Evolutionary conservation across 2,329 filamentous ascomycete species (phyloP).

Genomic region (Akanthomyces lecanii): DNA sequence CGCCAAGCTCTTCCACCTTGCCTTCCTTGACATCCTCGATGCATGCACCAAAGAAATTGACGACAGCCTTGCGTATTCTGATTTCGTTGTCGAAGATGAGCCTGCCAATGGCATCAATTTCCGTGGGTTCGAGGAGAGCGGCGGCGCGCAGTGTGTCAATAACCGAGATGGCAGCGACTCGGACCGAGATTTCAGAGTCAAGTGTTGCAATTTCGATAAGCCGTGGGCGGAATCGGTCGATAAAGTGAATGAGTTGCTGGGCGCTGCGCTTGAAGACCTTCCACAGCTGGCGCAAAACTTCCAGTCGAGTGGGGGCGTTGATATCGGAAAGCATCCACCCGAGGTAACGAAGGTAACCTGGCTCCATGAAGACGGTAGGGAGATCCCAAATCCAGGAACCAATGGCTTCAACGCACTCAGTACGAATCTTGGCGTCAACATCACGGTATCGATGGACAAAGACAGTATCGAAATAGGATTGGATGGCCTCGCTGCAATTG

Average conservation of each 20-base stretch:
- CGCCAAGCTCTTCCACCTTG: slow-evolving; percentile 79
- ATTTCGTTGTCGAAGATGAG: slow-evolving; percentile 85
- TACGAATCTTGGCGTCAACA: slow-evolving; percentile 81
- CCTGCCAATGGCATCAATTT: slow-evolving; percentile 83
- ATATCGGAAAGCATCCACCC: slow-evolving; percentile 93
- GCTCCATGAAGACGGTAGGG: slow-evolving; percentile 85
- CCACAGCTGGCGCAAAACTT: slow-evolving; percentile 78
- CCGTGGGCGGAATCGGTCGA: slow-evolving; percentile 81
- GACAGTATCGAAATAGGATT: slow-evolving; percentile 85
- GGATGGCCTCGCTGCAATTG: slow-evolving; percentile 65
- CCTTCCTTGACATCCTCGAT: slow-evolving; percentile 76
- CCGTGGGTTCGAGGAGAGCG: slow-evolving; percentile 83
- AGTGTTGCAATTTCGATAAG: slow-evolving; percentile 89
- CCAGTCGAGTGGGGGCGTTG: slow-evolving; percentile 68
- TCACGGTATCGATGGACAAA: slow-evolving; percentile 96
- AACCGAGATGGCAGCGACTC: slow-evolving; percentile 74
- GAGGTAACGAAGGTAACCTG: slow-evolving; percentile 84
- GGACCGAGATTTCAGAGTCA: slow-evolving; percentile 76
- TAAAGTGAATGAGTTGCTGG: slow-evolving; percentile 84
- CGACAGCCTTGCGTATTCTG: slow-evolving; percentile 81
- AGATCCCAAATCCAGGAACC: slow-evolving; percentile 84
- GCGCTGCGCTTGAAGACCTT: slow-evolving; percentile 76
- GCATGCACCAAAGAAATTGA: slow-evolving; percentile 84
- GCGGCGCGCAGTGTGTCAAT: slow-evolving; percentile 78
- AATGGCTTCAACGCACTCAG: slow-evolving; percentile 81